Conservation (phyloP, 306 rosid genomes). For the Carpinus fangiana region DNA sequence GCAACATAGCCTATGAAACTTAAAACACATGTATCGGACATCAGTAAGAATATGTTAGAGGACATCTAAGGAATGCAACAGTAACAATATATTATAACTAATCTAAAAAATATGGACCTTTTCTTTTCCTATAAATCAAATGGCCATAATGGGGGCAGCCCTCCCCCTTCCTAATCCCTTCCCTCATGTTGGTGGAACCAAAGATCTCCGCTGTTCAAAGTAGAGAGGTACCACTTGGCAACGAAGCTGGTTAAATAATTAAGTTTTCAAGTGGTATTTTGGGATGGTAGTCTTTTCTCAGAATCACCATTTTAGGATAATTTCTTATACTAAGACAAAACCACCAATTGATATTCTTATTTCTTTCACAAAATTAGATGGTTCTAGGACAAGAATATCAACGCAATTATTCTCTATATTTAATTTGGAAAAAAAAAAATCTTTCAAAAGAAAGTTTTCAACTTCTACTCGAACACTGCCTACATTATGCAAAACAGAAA, state of each 20-base stretch:
- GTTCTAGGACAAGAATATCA: neutral
- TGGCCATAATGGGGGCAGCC: neutral
- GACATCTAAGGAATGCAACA: too few relatives aligned
- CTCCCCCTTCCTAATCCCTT: neutral
- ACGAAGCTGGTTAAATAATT: neutral
- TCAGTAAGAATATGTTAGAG: neutral
- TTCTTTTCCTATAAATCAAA: neutral
- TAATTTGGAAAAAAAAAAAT: too few relatives aligned
- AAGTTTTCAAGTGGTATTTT: neutral
- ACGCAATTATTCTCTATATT: neutral
- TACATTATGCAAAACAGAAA: too few relatives aligned
- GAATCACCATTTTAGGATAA: neutral
- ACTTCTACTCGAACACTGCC: too few relatives aligned
- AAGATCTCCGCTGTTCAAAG: neutral
- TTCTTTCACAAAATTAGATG: neutral
- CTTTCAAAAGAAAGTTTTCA: too few relatives aligned
- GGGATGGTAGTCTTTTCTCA: neutral
- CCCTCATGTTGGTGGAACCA: neutral
- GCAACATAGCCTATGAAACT: neutral
- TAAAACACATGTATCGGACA: neutral
- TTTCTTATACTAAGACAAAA: neutral
- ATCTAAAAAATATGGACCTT: neutral
- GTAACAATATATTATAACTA: too few relatives aligned
- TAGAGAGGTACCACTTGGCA: neutral
- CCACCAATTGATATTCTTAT: neutral